These are phyloP conservation scores for Scedosporium apiospermum DNA, from an alignment of 2,329 filamentous ascomycete species.

Conservation along the genomic window DNA sequence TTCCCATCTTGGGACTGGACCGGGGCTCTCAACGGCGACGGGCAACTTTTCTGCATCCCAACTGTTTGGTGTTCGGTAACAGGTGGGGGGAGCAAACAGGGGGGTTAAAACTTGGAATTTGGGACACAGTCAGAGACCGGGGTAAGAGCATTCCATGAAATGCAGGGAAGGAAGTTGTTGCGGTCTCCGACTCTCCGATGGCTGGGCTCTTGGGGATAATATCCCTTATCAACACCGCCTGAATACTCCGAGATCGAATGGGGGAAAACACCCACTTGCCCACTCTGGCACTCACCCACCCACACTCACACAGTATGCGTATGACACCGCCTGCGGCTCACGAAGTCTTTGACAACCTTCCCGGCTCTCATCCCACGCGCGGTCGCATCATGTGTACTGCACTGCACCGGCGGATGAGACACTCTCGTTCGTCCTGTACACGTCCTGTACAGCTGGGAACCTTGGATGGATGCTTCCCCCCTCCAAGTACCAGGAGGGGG, in stretches of 20 bases:
- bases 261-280: neutral
- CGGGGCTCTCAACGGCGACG: neutral
- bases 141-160: neutral
- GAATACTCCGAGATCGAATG: neutral
- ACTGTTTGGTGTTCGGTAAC: neutral
- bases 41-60: neutral
- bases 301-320: neutral
- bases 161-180: neutral
- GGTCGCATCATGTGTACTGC: neutral
- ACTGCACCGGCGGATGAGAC: neutral
- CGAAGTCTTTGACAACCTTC: neutral
- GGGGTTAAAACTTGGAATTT: constrained; percentile 1
- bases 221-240: neutral
- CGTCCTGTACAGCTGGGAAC: neutral
- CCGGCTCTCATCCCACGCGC: neutral
- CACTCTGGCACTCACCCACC: neutral
- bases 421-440: neutral
- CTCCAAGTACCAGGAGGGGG: too few species aligned
- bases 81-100: neutral
- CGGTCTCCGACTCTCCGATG: neutral
- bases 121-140: neutral
- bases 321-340: neutral
- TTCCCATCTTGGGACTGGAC: neutral
- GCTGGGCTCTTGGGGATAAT: neutral
- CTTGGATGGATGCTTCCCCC: too few species aligned